phyloP scores from a whole-genome alignment of 2,329 filamentous ascomycete genomes.

The Tympanopsis confertula region DNA sequence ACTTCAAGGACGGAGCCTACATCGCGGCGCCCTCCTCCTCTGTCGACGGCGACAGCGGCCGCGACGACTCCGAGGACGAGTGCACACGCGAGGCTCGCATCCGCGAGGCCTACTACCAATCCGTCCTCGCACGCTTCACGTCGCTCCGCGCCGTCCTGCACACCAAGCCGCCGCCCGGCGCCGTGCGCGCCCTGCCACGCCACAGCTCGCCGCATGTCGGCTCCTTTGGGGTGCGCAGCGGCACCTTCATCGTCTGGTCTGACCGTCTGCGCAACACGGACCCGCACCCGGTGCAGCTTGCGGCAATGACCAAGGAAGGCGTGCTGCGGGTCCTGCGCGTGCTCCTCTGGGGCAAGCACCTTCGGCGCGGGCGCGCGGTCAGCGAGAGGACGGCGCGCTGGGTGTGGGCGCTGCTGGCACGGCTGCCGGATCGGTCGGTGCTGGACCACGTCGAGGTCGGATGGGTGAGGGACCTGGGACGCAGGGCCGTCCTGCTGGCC shows the following conservation, averaged over 20 bases:
- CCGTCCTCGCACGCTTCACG: slow-evolving; percentile 53
- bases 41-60: slow-evolving; percentile 11
- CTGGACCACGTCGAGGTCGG: slow-evolving; percentile 66
- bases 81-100: slow-evolving; percentile 28
- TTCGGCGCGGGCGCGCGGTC: slow-evolving; percentile 45
- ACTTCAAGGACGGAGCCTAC: slow-evolving; percentile 72
- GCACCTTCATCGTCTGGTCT: slow-evolving; percentile 38
- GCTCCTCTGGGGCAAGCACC: slow-evolving; percentile 51
- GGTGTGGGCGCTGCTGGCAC: slow-evolving; percentile 74
- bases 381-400: slow-evolving; percentile 63
- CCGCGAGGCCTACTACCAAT: slow-evolving; percentile 54
- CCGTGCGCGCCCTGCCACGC: slow-evolving; percentile 37
- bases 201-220: slow-evolving; percentile 44
- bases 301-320: slow-evolving; percentile 53
- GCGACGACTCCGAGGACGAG: slow-evolving; percentile 13
- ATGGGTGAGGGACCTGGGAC: slow-evolving; percentile 67
- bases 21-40: slow-evolving; percentile 41
- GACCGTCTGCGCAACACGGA: slow-evolving; percentile 37
- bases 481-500: slow-evolving; percentile 56
- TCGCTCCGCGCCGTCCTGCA: slow-evolving; percentile 52
- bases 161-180: slow-evolving; percentile 36
- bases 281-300: slow-evolving; percentile 46
- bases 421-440: slow-evolving; percentile 62
- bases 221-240: slow-evolving; percentile 35
- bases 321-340: slow-evolving; percentile 57